These are phyloP conservation scores for Fusarium sp. DNA, from an alignment of 2,329 filamentous ascomycete genomes.

Conservation along the genomic window DNA sequence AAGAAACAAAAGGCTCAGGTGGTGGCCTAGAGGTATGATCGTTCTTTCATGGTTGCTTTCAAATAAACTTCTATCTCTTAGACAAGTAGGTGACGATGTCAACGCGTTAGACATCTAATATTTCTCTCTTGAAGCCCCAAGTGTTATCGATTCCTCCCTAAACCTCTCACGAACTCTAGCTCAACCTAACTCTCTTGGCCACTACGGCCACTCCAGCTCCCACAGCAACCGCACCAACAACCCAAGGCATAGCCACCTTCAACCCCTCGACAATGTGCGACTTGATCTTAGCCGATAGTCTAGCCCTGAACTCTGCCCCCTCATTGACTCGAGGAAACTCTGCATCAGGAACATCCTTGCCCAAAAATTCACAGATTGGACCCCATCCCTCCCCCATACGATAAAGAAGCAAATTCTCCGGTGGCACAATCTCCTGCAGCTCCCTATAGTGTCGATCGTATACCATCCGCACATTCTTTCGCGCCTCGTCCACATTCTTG, in stretches of 20 bases:
- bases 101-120: neutral
- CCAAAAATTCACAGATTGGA: conserved; percentile 50
- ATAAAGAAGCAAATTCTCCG: conserved; percentile 45
- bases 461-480: conserved; percentile 30
- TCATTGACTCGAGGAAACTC: conserved; percentile 48
- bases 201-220: conserved; percentile 18
- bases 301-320: conserved; percentile 30
- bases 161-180: neutral
- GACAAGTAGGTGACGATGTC: neutral
- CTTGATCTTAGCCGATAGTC: conserved; percentile 16
- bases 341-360: conserved; percentile 43
- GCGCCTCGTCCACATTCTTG: conserved; percentile 33
- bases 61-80: neutral
- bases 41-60: neutral
- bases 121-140: too few species aligned
- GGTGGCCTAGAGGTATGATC: neutral
- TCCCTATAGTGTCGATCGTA: conserved; percentile 45
- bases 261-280: conserved; percentile 13
- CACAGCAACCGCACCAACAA: conserved; percentile 13
- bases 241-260: conserved; percentile 30
- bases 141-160: fast-evolving
- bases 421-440: conserved; percentile 42
- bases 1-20: too few species aligned
- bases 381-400: conserved; percentile 48
- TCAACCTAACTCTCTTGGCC: neutral